Evolutionary conservation across 306 rosid species (phyloP).

Genomic region (Purshia tridentata): DNA sequence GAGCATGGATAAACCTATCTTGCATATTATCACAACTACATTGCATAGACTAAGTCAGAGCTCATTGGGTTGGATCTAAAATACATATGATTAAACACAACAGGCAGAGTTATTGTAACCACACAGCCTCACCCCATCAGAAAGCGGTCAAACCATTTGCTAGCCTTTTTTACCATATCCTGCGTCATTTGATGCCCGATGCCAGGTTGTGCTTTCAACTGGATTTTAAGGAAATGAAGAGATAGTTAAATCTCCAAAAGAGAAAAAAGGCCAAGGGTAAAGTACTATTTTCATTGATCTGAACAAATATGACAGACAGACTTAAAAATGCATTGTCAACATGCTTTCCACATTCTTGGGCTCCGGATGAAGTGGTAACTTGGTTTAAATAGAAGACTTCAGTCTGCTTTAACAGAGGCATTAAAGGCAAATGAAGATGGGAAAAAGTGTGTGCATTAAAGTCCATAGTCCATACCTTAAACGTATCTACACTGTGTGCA

Average conservation of each 20-base stretch:
- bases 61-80: neutral
- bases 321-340: neutral
- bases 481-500: constrained; percentile 42
- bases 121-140: constrained; percentile 32
- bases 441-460: neutral
- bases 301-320: neutral
- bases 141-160: constrained; percentile 77
- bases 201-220: constrained; percentile 61
- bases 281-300: neutral
- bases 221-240: constrained; percentile 29
- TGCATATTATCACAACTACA: neutral
- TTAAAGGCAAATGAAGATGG: constrained; percentile 20
- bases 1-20: too few relatives aligned
- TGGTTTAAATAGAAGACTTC: constrained; percentile 8
- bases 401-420: constrained; percentile 1
- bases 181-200: constrained; percentile 56
- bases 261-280: neutral
- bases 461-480: constrained; percentile 50
- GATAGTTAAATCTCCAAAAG: neutral
- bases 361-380: neutral
- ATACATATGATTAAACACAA: neutral
- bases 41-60: neutral
- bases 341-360: neutral
- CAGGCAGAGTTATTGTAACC: neutral
- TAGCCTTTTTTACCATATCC: constrained; percentile 58